Base-by-base conservation (phyloP, 208 protist species). In the Trypanosomatidae sp. region DNA sequence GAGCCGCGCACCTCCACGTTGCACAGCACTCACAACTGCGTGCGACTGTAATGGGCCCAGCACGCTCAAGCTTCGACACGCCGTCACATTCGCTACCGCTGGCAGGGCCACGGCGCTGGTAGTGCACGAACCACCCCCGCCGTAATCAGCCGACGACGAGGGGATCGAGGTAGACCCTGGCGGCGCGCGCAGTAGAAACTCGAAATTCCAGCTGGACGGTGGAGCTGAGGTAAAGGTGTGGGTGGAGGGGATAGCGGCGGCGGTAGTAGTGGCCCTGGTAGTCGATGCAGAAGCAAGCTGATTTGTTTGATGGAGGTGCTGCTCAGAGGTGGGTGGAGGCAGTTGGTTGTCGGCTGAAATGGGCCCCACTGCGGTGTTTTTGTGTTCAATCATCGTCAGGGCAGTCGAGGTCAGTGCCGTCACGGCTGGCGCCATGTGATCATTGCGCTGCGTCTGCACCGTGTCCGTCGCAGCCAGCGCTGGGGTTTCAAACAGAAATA, bases 161-260 rank as follows among this genome's bases (percentile, higher is more conserved):
- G 64, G 15, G 10, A 46, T 25, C n/a, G 49, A 13, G 49, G 52
- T 33, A 15, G 55, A 82, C 9, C 47, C 67, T 39, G 46, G 46
- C 50, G 82, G 43, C n/a, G 72, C 77, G 41, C 83, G 80, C 65
- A 91, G 83, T 10, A 88, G 81, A 80, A 91, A 91, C 9, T 88
- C 86, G 68, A 91, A 91, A 25, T 82, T 76, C 86, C 83, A 86
- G 30, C 46, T 33, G 7, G 66, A 22, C 7, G 6, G 44, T 7
- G 28, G 22, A 49, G 10, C 15, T 10, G 66, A 59, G 19, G 66
- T 28, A 3, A 53, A 53, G 41, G 4, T 28, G 1, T 39, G 22
- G 25, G 44, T 7, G 28, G 41, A 19, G 28, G 59, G 19, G 59
- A 59, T 25, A 3, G 60, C 28, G 12, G 28, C 58, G 41, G 62